Evolutionary conservation across 1,139 yeast species (phyloP).

Genomic region (Magnusiomyces suaveolens): DNA sequence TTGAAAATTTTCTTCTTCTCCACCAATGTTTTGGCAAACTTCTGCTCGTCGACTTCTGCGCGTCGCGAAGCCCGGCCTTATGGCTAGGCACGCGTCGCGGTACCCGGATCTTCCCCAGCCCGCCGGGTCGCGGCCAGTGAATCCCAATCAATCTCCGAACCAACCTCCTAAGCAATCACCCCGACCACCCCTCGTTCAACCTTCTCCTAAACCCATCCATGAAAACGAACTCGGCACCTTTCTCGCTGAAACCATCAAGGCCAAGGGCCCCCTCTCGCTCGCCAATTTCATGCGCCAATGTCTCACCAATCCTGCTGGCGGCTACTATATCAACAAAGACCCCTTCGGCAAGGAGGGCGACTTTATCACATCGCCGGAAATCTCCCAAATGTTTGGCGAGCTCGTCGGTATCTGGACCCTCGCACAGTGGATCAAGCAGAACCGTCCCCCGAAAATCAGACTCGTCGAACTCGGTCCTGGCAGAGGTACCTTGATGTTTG

Average conservation of each 20-base stretch:
- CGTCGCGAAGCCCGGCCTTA: too few species aligned
- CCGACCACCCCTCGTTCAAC: too few species aligned
- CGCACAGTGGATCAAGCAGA: conserved; percentile 51
- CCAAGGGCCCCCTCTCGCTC: conserved; percentile 69
- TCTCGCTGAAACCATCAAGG: conserved; percentile 18
- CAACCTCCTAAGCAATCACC: too few species aligned
- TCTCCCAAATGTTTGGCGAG: conserved; percentile 82
- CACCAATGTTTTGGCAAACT: too few species aligned
- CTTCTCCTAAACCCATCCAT: conserved; percentile 5
- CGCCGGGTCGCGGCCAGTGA: too few species aligned
- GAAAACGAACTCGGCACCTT: conserved; percentile 14
- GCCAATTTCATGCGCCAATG: conserved; percentile 78
- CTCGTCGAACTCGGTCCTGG: conserved; percentile 90
- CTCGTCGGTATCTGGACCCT: conserved; percentile 64
- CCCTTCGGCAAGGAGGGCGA: conserved; percentile 68
- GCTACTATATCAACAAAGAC: conserved; percentile 70
- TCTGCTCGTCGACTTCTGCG: too few species aligned
- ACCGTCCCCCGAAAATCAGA: conserved; percentile 41
- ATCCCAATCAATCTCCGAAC: too few species aligned
- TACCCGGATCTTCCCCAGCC: too few species aligned
- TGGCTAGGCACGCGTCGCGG: too few species aligned
- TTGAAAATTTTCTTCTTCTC: too few species aligned
- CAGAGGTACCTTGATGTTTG: conserved; percentile 68
- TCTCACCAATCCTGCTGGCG: conserved; percentile 65
- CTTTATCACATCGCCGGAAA: conserved; percentile 79